Conservation (phyloP, 2,329 filamentous ascomycete genomes). For the Iodosphaeria phyllophila region DNA sequence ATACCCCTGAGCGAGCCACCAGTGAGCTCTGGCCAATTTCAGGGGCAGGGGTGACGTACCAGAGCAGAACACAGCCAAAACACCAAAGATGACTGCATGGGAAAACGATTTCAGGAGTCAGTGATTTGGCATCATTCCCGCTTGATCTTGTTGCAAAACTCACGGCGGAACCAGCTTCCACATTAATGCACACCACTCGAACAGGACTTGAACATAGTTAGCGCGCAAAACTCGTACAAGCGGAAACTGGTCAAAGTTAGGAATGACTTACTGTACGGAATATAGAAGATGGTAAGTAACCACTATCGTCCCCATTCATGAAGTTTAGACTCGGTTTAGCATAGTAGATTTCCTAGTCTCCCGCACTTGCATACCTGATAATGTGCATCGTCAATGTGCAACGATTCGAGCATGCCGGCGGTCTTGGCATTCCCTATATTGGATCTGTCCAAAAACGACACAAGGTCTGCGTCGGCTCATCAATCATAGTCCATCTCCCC, state of each 20-base stretch:
- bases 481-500: background rate
- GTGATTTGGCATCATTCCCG: no score
- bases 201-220: slow-evolving; percentile 15
- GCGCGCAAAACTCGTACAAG: background rate
- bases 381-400: slow-evolving; percentile 17
- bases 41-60: slow-evolving; percentile 6
- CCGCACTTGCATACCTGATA: slow-evolving; percentile 14
- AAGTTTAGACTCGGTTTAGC: background rate
- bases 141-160: slow-evolving; percentile 3
- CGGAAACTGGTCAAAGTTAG: background rate
- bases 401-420: slow-evolving; percentile 17
- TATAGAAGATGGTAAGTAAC: slow-evolving; percentile 25
- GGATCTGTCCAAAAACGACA: slow-evolving; percentile 19
- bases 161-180: slow-evolving; percentile 22
- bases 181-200: slow-evolving; percentile 22
- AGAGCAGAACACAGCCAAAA: slow-evolving; percentile 10
- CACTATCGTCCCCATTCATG: slow-evolving; percentile 8
- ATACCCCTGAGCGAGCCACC: slow-evolving; percentile 8
- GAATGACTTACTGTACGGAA: slow-evolving; percentile 18
- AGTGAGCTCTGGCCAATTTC: background rate
- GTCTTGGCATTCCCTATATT: slow-evolving; percentile 20
- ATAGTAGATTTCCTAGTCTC: slow-evolving; percentile 1
- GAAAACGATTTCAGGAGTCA: no score
- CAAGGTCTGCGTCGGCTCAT: slow-evolving; percentile 9
- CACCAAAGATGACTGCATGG: slow-evolving; percentile 10